Evolutionary conservation across 345 rosid genomes (phyloP), one percentile per base, ranked within the genome.

Genomic region (Sisymbrium irio): DNA sequence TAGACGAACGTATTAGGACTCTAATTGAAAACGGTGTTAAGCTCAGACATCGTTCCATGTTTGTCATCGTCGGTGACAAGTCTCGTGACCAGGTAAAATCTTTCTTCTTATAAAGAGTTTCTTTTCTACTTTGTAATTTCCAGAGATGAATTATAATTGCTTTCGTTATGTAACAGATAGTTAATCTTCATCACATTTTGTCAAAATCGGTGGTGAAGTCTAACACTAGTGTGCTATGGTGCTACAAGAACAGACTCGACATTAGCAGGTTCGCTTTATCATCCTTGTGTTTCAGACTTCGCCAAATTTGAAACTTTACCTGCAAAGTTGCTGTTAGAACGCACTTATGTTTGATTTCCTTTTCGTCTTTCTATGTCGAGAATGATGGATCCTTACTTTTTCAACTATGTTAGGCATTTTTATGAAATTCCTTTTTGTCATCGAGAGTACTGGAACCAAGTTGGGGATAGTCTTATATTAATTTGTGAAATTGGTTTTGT

Each of bases 1-100:
- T 90, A 46, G 98, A 95, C 75, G 99, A 92, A 19, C 87, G 97
- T 11, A 90, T 95, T 64, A 79, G 98, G 77, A 92, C 97, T 40
- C 84, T 95, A 28, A 92, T 95, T 45, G 97, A 95, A 67, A 92
- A 90, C 80, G 99, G 98, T 39, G 97, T 92, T 75, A 92, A 88
- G 65, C 76, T 71, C 30, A 86, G 89, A 25, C 98, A 95, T 78
- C 97, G 99, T 68, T 95, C 98, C 36, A 75, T 95, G 84, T 90
- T 92, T 66, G 84, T 95, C 77, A 85, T 95, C 54, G 69, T 92
- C 50, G 99, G 98, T 32, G 99, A 95, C 86, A 92, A 95, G 84
- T 87, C 96, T 15, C 97, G 97, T 2, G 96, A 92, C 64, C 79
- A 69, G 75, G 79, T 76, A 12, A 35, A 7, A 1, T 41, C 17